A percentile compares a stretch with the other conserved stretches of the same genome.
Conservation (phyloP, 352 stramenopile species). For the Albugo laibachii region DNA sequence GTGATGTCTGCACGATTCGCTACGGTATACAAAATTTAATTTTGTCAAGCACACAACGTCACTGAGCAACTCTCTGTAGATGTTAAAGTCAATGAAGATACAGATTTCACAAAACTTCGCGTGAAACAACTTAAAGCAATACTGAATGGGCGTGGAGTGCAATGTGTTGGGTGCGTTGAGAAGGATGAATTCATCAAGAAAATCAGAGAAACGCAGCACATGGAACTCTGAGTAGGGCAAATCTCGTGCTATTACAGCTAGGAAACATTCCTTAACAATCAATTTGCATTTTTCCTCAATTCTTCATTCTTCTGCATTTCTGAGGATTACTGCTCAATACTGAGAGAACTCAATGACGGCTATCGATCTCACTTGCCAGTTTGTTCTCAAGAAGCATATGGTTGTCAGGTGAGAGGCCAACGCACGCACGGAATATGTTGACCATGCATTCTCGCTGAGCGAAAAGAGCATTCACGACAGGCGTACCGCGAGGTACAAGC, state of each 20-base stretch:
- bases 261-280: neutral
- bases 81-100: slow-evolving; percentile 86
- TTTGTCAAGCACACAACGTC: neutral
- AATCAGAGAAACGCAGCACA: slow-evolving; percentile 84
- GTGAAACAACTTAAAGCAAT: slow-evolving; percentile 93
- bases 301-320: neutral
- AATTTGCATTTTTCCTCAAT: neutral
- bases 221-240: slow-evolving; percentile 39
- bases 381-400: slow-evolving; percentile 98
- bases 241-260: neutral
- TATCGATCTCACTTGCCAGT: slow-evolving; percentile 53
- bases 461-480: slow-evolving; percentile 98
- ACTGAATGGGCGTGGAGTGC: slow-evolving; percentile 78
- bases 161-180: slow-evolving; percentile 86
- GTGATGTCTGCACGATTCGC: slow-evolving; percentile 87
- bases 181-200: slow-evolving; percentile 91
- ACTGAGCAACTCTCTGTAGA: slow-evolving; percentile 17
- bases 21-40: slow-evolving; percentile 77
- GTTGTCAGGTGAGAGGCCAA: slow-evolving; percentile 93
- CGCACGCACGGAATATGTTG: slow-evolving; percentile 96
- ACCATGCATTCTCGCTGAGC: slow-evolving; percentile 94
- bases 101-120: slow-evolving; percentile 88
- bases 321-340: too few species aligned
- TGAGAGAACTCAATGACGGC: too few species aligned
- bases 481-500: slow-evolving; percentile 93